Evolutionary conservation across 495 filamentous ascomycete species (phyloP).

Genomic region (Letharia lupina): DNA sequence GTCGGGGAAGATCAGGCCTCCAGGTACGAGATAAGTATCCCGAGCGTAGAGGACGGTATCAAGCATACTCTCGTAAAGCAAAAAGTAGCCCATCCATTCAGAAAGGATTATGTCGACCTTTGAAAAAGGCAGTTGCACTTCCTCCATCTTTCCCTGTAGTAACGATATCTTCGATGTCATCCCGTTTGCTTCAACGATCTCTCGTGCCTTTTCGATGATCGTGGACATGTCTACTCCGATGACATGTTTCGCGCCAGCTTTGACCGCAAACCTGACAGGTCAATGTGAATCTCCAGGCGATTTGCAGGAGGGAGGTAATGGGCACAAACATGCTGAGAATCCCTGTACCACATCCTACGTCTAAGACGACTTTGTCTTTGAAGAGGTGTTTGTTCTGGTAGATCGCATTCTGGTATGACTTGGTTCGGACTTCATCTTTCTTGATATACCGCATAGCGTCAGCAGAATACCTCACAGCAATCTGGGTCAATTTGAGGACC

Average conservation of each 20-base stretch:
- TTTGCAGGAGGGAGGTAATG: constrained; percentile 8
- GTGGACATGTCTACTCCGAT: constrained; percentile 96
- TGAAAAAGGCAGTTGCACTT: constrained; percentile 74
- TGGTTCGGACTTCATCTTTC: constrained; percentile 97
- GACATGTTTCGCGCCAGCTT: constrained; percentile 86
- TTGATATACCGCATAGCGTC: constrained; percentile 30
- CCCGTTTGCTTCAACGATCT: constrained; percentile 82
- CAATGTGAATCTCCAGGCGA: background rate
- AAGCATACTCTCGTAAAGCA: constrained; percentile 97
- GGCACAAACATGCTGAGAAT: constrained; percentile 71
- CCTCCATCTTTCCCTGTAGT: constrained; percentile 93
- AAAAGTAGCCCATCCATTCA: constrained; percentile 99
- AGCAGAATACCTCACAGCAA: background rate
- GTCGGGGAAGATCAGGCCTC: constrained; percentile 84
- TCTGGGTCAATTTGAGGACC: background rate
- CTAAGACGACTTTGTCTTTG: constrained; percentile 94
- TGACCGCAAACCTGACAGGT: constrained; percentile 77
- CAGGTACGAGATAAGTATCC: constrained; percentile 77
- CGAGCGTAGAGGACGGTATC: constrained; percentile 91
- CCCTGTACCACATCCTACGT: constrained; percentile 93
- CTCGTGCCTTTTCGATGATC: constrained; percentile 88
- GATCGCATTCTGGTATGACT: constrained; percentile 92
- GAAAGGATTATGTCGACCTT: constrained; percentile 98
- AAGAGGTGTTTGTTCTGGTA: constrained; percentile 93
- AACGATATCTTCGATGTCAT: constrained; percentile 80